Evolutionary conservation across 768 basidiomycete genomes (phyloP), one percentile per base, ranked within the genome.

Genomic region (Mycena vulgaris): DNA sequence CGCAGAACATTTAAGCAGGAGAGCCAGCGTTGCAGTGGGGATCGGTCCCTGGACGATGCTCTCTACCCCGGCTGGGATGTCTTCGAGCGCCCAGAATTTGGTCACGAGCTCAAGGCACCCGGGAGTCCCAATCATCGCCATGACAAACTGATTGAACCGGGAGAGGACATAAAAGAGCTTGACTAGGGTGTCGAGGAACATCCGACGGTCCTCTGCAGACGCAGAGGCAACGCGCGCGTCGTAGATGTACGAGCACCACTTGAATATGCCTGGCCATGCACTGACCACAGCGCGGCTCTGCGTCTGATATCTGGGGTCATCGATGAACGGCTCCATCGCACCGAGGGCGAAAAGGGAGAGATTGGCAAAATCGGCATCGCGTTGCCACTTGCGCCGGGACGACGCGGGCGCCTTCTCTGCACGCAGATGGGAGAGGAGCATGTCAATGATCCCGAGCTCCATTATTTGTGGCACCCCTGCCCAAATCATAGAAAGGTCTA

Each of bases 171-270:
- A 82, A 68, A 80, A 76, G 7, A 74, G 56, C 16, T 69, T 76
- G 21, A 76, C 69, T 31, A 83, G 71, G 17, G 80, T 51, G 57
- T 82, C 82, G 42, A 81, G 45, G 8, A 77, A 62, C 25, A 68
- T 66, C 23, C 75, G 70, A 13, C 76, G 59, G 7, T 69, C 60
- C 40, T 70, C 59, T 40, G 31, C 73, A 3, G 52, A 64, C 63
- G 37, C 77, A 70, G 42, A 80, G 17, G 39, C 58, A 21, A 67
- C 70, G 47, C 79, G 76, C 7, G 73, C 68, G 4, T 76, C 72
- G 73, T 76, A 79, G 56, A 84, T 75, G 71, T 75, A 83, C 0
- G 72, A 65, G 66, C 80, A 78, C 82, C 83, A 83, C 59, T 80
- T 79, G 75, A 78, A 82, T 17, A 82, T 75, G 3, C 78, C 80